A percentile compares a stretch with the other conserved stretches of the same genome.
Evolutionary conservation across 2,329 filamentous ascomycete species (phyloP).

Genomic region (Rhinocladiella similis): DNA sequence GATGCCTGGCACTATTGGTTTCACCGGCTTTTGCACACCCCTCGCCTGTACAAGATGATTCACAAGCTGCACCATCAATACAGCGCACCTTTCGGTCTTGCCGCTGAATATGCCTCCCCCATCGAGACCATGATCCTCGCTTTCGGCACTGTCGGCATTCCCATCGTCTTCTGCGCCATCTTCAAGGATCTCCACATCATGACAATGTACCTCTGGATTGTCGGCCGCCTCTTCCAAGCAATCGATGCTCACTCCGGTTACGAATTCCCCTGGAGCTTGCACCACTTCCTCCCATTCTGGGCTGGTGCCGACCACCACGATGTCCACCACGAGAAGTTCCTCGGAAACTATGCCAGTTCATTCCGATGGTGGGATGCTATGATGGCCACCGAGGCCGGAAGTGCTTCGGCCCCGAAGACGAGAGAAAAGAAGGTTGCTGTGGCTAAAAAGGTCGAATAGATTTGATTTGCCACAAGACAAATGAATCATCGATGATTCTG

Average conservation of each 20-base stretch:
- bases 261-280: constrained; percentile 96
- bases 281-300: constrained; percentile 97
- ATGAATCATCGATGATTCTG: not conserved
- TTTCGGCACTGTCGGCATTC: constrained; percentile 77
- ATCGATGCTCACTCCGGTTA: constrained; percentile 98
- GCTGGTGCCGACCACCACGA: constrained; percentile 96
- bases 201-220: constrained; percentile 98
- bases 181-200: constrained; percentile 89
- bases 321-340: constrained; percentile 95
- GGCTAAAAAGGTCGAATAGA: constrained; percentile 11
- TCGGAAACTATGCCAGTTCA: constrained; percentile 96
- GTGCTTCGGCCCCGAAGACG: constrained; percentile 18
- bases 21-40: constrained; percentile 90
- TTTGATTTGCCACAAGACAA: not conserved
- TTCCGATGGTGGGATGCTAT: constrained; percentile 99
- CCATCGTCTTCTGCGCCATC: constrained; percentile 78
- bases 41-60: constrained; percentile 90
- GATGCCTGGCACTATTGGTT: constrained; percentile 99
- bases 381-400: constrained; percentile 87
- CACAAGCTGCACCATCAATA: constrained; percentile 99
- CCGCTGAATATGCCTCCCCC: constrained; percentile 95
- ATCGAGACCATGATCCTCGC: constrained; percentile 96
- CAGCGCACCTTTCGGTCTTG: constrained; percentile 92
- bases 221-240: constrained; percentile 89
- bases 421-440: constrained; percentile 15